These are phyloP conservation scores for Gardenia jasminoides DNA, from an alignment of 257 asterid species.

Conservation along the genomic window DNA sequence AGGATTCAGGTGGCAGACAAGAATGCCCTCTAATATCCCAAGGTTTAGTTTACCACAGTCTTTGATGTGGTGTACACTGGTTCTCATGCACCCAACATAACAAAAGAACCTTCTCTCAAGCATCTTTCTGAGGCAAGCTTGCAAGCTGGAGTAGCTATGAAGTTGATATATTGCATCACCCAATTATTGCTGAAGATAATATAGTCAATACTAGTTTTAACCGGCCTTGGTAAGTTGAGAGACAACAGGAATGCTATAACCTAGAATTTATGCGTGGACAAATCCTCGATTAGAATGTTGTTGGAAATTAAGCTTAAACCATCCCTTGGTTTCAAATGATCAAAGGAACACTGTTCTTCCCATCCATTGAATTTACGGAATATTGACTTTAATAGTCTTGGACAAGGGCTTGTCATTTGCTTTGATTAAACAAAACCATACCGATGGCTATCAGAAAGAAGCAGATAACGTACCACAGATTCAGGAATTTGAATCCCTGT, in stretches of 20 bases:
- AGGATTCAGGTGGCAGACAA: slow-evolving; percentile 23
- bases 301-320: slow-evolving; percentile 32
- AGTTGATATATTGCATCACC: slow-evolving; percentile 33
- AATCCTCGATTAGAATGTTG: slow-evolving; percentile 35
- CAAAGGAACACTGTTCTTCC: slow-evolving; percentile 29
- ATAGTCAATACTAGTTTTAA: slow-evolving; percentile 30
- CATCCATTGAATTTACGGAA: slow-evolving; percentile 34
- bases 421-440: slow-evolving; percentile 29
- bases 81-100: slow-evolving; percentile 29
- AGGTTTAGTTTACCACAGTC: too few species aligned
- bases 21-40: slow-evolving; percentile 27
- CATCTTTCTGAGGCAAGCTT: slow-evolving; percentile 18
- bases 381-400: slow-evolving; percentile 40
- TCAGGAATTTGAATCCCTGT: slow-evolving; percentile 34
- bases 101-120: slow-evolving; percentile 29
- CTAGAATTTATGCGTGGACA: slow-evolving; percentile 40
- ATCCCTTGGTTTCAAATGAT: slow-evolving; percentile 35
- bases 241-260: slow-evolving; percentile 33
- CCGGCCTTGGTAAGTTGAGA: slow-evolving; percentile 37
- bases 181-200: slow-evolving; percentile 21
- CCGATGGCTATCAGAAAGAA: slow-evolving; percentile 34
- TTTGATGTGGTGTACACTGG: slow-evolving; percentile 23
- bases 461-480: slow-evolving; percentile 35
- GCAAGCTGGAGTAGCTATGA: slow-evolving; percentile 33
- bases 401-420: slow-evolving; percentile 27